These are phyloP conservation scores for Capronia americana DNA, from an alignment of 2,329 filamentous ascomycete species.

Conservation along the genomic window DNA sequence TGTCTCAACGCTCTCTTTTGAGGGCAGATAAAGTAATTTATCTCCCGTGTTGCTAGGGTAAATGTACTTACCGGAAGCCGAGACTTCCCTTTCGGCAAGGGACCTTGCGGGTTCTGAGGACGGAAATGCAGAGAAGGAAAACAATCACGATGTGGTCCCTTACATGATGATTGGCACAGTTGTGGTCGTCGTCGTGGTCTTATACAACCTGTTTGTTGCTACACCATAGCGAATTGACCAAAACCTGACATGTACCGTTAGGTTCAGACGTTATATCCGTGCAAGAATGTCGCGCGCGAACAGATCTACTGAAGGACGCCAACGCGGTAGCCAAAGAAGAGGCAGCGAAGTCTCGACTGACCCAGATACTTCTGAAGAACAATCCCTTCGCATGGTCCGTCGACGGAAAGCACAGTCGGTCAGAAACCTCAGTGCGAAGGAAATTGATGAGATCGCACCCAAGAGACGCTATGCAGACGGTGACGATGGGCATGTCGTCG, in stretches of 20 bases:
- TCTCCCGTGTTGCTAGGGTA: neutral
- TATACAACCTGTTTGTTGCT: neutral
- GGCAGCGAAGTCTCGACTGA: neutral
- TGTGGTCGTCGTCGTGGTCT: neutral
- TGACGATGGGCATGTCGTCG: neutral
- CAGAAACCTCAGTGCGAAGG: neutral
- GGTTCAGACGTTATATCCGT: neutral
- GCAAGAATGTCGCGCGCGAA: neutral
- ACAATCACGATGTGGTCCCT: neutral
- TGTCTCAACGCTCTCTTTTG: neutral
- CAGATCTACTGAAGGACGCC: neutral
- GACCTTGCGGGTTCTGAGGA: neutral
- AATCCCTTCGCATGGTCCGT: neutral
- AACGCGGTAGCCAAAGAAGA: neutral
- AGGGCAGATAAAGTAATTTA: neutral
- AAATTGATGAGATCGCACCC: neutral
- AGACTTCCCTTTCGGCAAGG: neutral
- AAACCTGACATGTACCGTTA: neutral
- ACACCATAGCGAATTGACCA: neutral
- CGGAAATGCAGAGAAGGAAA: neutral
- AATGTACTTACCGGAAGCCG: neutral
- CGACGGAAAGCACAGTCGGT: neutral
- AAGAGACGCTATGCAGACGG: neutral
- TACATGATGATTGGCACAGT: conserved; percentile 1
- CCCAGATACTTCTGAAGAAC: neutral